Conservation (phyloP, 83 land plant genomes). For the Picea abies region DNA sequence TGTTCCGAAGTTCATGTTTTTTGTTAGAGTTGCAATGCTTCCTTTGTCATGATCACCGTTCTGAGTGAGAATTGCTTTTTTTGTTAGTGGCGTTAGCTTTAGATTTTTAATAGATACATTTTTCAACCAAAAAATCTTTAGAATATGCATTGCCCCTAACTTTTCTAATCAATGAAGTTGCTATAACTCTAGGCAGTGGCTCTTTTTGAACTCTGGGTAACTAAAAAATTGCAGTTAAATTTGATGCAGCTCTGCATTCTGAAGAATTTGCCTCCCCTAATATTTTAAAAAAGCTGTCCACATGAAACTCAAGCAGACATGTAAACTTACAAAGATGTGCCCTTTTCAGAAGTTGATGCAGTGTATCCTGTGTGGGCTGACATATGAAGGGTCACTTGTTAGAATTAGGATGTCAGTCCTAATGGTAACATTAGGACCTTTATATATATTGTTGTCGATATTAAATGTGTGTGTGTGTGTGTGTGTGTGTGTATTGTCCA, state of each 20-base stretch:
- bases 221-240: background rate
- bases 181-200: background rate
- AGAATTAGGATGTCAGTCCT: no score
- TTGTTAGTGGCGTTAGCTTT: background rate
- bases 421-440: no score
- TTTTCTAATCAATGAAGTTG: background rate
- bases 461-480: no score
- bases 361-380: background rate
- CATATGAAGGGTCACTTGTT: background rate
- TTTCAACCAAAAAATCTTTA: background rate
- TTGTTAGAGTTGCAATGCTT: background rate
- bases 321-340: background rate
- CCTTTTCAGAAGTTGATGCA: no score
- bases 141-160: background rate
- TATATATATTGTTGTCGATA: no score
- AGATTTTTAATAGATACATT: background rate
- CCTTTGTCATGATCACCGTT: background rate
- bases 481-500: no score
- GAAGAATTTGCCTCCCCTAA: background rate
- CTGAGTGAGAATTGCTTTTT: background rate
- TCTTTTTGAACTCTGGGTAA: no score
- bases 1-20: background rate
- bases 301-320: background rate
- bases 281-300: background rate
- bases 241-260: background rate